These are phyloP conservation scores for Solanum corneliomulleri DNA, from an alignment of 257 asterid species.

Conservation along the genomic window DNA sequence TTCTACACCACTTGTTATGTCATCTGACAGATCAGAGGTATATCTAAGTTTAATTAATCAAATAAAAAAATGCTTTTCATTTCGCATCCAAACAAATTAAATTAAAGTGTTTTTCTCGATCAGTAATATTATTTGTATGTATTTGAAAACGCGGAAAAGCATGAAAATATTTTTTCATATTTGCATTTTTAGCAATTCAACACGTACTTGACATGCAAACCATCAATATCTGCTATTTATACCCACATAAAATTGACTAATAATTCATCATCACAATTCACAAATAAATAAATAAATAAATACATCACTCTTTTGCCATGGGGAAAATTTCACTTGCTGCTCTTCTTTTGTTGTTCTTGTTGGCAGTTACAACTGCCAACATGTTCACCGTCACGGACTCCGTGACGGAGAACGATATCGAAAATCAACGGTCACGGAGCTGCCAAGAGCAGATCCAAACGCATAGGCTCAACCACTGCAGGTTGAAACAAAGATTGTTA, in stretches of 20 bases:
- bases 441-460: not conserved
- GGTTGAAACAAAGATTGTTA: not conserved
- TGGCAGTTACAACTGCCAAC: not conserved
- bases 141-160: not conserved
- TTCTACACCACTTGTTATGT: rapidly evolving
- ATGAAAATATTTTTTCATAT: not conserved
- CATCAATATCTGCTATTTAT: not conserved
- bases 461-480: not conserved
- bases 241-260: not conserved
- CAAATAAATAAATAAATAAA: not conserved
- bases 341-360: not conserved
- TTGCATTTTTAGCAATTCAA: not conserved
- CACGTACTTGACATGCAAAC: not conserved
- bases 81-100: too few species aligned
- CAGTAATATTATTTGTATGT: too few species aligned
- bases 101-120: too few species aligned
- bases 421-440: not conserved
- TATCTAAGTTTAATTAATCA: too few species aligned
- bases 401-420: not conserved
- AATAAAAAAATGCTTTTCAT: too few species aligned
- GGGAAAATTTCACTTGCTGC: not conserved
- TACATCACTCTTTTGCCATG: not conserved
- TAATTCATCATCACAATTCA: not conserved
- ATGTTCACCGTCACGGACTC: not conserved
- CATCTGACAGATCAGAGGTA: too few species aligned